Conservation (phyloP, 1,284 basidiomycete genomes). For the Pholiota adiposa region DNA sequence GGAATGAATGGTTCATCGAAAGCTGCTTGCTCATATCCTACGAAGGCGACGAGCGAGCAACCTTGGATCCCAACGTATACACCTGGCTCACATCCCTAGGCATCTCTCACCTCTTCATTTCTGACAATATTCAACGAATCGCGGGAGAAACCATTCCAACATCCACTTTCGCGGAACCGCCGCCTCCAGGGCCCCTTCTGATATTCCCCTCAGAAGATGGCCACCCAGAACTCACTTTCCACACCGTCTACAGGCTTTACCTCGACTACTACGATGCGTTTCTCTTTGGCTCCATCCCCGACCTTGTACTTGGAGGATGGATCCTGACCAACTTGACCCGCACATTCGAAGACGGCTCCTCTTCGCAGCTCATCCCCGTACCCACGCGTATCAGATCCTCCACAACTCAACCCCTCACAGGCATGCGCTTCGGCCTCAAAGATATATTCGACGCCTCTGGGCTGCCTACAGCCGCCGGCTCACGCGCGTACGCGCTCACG, state of each 20-base stretch:
- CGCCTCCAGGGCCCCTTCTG: constrained; percentile 30
- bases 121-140: constrained; percentile 22
- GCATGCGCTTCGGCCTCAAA: constrained; percentile 38
- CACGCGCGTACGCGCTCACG: constrained; percentile 32
- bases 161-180: constrained; percentile 17
- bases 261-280: constrained; percentile 38
- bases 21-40: constrained; percentile 29
- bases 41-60: constrained; percentile 23
- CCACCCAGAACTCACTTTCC: constrained; percentile 21
- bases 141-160: constrained; percentile 18
- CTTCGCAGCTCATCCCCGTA: constrained; percentile 35
- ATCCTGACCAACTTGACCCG: constrained; percentile 33
- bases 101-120: constrained; percentile 29
- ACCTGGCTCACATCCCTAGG: constrained; percentile 28
- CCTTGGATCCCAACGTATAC: constrained; percentile 28
- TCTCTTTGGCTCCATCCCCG: constrained; percentile 35
- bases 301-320: constrained; percentile 30
- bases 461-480: constrained; percentile 38
- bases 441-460: constrained; percentile 38
- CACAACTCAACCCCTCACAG: constrained; percentile 29
- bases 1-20: constrained; percentile 31
- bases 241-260: constrained; percentile 34
- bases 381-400: constrained; percentile 31
- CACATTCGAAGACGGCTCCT: constrained; percentile 14
- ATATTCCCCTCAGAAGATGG: constrained; percentile 12